A percentile compares a stretch with the other conserved stretches of the same genome.
Evolutionary conservation across 169 alveolate species (phyloP).

Genomic region (Plasmodium berghei): DNA sequence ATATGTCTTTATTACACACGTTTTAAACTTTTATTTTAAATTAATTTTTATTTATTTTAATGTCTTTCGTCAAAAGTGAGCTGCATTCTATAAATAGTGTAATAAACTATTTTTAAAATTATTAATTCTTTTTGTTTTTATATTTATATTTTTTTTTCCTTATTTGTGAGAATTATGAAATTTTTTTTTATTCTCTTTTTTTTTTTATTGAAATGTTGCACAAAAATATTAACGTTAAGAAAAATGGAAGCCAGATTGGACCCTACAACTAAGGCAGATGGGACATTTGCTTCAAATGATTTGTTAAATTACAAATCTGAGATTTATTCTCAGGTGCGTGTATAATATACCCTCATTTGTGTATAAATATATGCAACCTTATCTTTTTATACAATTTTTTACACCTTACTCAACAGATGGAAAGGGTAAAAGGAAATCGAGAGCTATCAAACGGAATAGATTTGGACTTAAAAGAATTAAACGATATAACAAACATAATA

Average conservation of each 20-base stretch:
- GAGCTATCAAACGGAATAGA: slow-evolving; percentile 40
- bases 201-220: slow-evolving; percentile 8
- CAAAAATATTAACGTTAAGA: slow-evolving; percentile 16
- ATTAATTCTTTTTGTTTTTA: not conserved
- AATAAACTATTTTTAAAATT: too few species aligned
- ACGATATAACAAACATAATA: slow-evolving; percentile 19
- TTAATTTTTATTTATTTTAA: too few species aligned
- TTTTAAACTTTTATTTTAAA: too few species aligned
- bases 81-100: too few species aligned
- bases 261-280: slow-evolving; percentile 1
- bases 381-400: not conserved
- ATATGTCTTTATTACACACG: too few species aligned
- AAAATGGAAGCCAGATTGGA: not conserved
- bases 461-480: slow-evolving; percentile 39
- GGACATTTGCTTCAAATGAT: not conserved
- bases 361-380: not conserved
- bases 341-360: not conserved
- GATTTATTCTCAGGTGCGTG: slow-evolving; percentile 53
- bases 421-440: slow-evolving; percentile 22
- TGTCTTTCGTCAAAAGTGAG: too few species aligned
- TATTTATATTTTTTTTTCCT: not conserved
- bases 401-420: slow-evolving; percentile 15
- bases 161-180: slow-evolving; percentile 13
- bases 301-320: slow-evolving; percentile 42
- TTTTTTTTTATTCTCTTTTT: not conserved